Conservation (phyloP, 2,329 filamentous ascomycete species). For the Esteya vermicola region DNA sequence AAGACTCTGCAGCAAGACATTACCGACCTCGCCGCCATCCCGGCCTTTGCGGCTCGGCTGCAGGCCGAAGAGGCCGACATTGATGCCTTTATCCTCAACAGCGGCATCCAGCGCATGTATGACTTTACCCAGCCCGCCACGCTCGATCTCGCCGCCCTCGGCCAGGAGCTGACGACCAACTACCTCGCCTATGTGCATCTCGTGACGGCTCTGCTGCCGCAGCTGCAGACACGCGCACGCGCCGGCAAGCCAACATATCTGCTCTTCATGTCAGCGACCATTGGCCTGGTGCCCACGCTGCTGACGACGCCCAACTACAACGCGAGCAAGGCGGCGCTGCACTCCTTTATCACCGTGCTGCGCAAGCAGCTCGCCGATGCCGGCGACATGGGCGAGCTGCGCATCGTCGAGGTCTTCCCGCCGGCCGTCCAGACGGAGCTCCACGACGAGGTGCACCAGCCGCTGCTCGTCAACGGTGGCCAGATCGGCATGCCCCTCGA, state of each 20-base stretch:
- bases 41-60: constrained; percentile 16
- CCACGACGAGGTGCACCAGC: constrained; percentile 23
- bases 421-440: constrained; percentile 27
- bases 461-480: constrained; percentile 25
- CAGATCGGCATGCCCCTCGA: constrained; percentile 32
- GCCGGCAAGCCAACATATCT: constrained; percentile 8
- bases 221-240: constrained; percentile 16
- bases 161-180: constrained; percentile 28
- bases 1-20: constrained; percentile 26
- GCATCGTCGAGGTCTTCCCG: constrained; percentile 29
- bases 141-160: constrained; percentile 22
- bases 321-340: constrained; percentile 33
- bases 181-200: constrained; percentile 29
- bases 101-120: constrained; percentile 29
- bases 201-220: constrained; percentile 28
- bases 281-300: constrained; percentile 25
- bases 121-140: constrained; percentile 27
- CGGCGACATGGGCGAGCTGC: constrained; percentile 16
- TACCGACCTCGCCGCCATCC: constrained; percentile 21
- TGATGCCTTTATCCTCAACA: constrained; percentile 35
- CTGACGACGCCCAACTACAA: constrained; percentile 29
- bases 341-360: constrained; percentile 27
- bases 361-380: constrained; percentile 27
- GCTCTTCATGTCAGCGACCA: constrained; percentile 16
- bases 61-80: constrained; percentile 26